phyloP scores from a whole-genome alignment of 202 grass and related monocot species.

The Zizania palustris region DNA sequence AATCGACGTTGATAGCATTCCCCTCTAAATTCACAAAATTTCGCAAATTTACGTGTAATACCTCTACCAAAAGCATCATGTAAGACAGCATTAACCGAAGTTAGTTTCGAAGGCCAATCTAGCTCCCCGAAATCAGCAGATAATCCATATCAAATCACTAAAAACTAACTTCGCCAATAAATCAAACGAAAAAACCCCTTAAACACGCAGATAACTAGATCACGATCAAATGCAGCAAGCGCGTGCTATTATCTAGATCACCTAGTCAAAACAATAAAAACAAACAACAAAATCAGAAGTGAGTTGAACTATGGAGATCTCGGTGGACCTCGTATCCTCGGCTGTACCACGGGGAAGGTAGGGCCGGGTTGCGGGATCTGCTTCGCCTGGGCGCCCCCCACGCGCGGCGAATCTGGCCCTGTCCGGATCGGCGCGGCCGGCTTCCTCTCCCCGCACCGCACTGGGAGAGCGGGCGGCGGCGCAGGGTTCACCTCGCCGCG shows the following conservation, averaged over 20 bases:
- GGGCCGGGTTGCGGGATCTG: slow-evolving; percentile 29
- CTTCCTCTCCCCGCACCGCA: background rate
- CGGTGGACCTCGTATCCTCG: background rate
- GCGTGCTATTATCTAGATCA: background rate
- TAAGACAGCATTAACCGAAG: background rate
- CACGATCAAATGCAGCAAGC: slow-evolving; percentile 27
- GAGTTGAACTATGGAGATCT: slow-evolving; percentile 4
- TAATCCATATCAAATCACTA: slow-evolving; percentile 13
- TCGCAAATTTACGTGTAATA: slow-evolving; percentile 9
- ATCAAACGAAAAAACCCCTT: background rate
- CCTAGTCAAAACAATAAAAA: slow-evolving; percentile 3
- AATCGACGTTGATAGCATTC: background rate
- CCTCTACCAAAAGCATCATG: slow-evolving; percentile 7
- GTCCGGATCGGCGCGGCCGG: background rate
- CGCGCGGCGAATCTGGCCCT: slow-evolving; percentile 28
- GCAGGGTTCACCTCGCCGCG: background rate
- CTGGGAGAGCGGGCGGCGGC: background rate
- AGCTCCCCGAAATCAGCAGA: background rate
- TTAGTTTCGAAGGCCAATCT: background rate
- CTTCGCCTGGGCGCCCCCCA: background rate
- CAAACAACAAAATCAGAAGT: background rate
- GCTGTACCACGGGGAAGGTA: slow-evolving; percentile 26
- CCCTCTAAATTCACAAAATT: slow-evolving; percentile 1
- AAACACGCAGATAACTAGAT: background rate
- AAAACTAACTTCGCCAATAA: background rate